Percentiles rank a stretch among this genome's conserved stretches.
phyloP scores from a whole-genome alignment of 768 basidiomycete genomes.

The Mrakia gelida region DNA sequence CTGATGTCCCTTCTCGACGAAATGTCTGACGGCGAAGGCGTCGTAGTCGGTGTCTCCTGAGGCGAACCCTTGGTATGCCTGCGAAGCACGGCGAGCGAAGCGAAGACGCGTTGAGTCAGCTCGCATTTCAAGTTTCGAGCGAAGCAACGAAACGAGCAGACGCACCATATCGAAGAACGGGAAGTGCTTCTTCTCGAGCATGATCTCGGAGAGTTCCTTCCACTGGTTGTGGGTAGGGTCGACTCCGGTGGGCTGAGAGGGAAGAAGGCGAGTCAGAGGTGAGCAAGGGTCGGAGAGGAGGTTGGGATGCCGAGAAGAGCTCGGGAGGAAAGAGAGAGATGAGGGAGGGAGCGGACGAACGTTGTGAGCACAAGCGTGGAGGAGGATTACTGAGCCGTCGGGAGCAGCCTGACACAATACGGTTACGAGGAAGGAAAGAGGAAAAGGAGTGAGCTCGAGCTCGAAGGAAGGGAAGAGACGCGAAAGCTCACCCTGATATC shows the following conservation, averaged over 20 bases:
- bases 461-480: neutral
- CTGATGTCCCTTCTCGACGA: constrained; percentile 84
- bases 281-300: too few species aligned
- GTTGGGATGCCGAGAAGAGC: too few species aligned
- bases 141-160: neutral
- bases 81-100: constrained; percentile 25
- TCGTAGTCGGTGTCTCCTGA: constrained; percentile 86
- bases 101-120: neutral
- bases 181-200: constrained; percentile 86
- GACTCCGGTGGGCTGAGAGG: constrained; percentile 74
- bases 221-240: constrained; percentile 93
- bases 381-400: constrained; percentile 70
- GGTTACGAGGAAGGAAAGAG: neutral
- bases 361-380: constrained; percentile 98
- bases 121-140: neutral
- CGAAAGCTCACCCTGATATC: constrained; percentile 69
- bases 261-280: neutral
- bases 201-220: constrained; percentile 78
- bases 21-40: constrained; percentile 91
- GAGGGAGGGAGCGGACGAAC: neutral
- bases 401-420: constrained; percentile 52
- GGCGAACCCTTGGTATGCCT: constrained; percentile 95
- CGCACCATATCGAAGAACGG: constrained; percentile 92
- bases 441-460: neutral
- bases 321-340: neutral